phyloP scores from a whole-genome alignment of 257 asterid genomes.

The Ligustrum vulgare region DNA sequence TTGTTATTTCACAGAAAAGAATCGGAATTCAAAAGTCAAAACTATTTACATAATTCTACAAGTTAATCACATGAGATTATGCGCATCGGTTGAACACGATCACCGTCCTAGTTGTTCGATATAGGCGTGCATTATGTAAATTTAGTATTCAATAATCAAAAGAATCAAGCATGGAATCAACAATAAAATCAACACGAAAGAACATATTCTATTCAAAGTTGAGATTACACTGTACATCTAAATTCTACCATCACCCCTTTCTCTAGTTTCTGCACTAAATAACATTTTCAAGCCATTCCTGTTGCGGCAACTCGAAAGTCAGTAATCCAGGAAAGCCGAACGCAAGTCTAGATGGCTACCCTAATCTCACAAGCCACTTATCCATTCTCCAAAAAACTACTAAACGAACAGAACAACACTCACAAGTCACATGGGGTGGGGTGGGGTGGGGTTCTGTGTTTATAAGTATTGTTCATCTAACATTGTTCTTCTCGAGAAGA shows the following conservation, averaged over 20 bases:
- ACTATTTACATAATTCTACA: neutral
- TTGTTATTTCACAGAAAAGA: no score
- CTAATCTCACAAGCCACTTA: neutral
- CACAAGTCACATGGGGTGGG: no score
- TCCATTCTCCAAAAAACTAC: no score
- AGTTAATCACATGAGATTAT: neutral
- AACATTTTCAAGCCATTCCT: constrained; percentile 27
- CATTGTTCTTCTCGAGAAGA: no score
- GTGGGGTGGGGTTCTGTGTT: no score
- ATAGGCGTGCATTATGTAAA: constrained; percentile 16
- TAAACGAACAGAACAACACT: no score
- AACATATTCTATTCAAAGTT: constrained; percentile 17
- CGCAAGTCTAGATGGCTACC: neutral
- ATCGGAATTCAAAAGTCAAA: no score
- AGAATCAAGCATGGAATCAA: neutral
- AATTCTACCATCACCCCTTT: constrained; percentile 10
- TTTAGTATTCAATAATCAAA: neutral
- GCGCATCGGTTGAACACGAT: constrained; percentile 14
- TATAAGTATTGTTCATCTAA: no score
- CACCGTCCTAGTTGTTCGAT: constrained; percentile 11
- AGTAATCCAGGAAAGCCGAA: constrained; percentile 18
- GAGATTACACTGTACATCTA: constrained; percentile 36
- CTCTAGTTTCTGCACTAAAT: constrained; percentile 15
- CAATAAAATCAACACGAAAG: constrained; percentile 10
- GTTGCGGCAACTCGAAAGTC: constrained; percentile 19